Evolutionary conservation across 768 basidiomycete genomes (phyloP).

Genomic region (Kwoniella sp.): DNA sequence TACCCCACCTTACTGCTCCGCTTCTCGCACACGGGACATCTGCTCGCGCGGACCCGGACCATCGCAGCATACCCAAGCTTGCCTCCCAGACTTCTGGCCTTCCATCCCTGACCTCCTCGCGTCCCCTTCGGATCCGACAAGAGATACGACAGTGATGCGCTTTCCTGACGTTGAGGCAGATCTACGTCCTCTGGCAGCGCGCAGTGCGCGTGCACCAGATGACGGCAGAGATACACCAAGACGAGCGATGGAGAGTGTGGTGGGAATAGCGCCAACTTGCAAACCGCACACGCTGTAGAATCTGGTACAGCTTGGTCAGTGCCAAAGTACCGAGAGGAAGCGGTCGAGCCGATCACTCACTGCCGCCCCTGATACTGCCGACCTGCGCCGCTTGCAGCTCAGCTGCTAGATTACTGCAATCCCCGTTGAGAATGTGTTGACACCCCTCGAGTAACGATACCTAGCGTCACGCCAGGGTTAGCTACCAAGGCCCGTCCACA

Average conservation of each 20-base stretch:
- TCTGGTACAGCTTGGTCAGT: not conserved
- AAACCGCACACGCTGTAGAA: slow-evolving; percentile 60
- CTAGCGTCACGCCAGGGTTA: slow-evolving; percentile 42
- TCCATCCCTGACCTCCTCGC: slow-evolving; percentile 2
- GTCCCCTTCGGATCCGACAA: slow-evolving; percentile 51
- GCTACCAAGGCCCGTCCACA: not conserved
- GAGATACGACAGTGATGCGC: slow-evolving; percentile 54
- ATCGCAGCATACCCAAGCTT: slow-evolving; percentile 77
- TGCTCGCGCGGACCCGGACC: slow-evolving; percentile 63
- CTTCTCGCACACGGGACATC: slow-evolving; percentile 69
- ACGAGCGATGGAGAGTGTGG: slow-evolving; percentile 55
- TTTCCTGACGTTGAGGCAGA: slow-evolving; percentile 60
- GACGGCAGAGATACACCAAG: slow-evolving; percentile 79
- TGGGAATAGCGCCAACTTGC: slow-evolving; percentile 57
- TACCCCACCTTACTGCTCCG: not conserved
- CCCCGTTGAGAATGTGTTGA: slow-evolving; percentile 76
- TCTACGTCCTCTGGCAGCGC: slow-evolving; percentile 62
- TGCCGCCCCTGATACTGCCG: slow-evolving; percentile 69
- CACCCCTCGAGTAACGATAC: slow-evolving; percentile 90
- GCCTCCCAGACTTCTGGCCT: slow-evolving; percentile 53
- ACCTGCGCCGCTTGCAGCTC: slow-evolving; percentile 71
- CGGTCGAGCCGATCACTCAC: slow-evolving; percentile 53
- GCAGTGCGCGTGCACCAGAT: slow-evolving; percentile 77
- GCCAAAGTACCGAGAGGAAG: not conserved
- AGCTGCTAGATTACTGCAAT: slow-evolving; percentile 67